Evolutionary conservation across 2,329 filamentous ascomycete genomes (phyloP), one percentile per base, ranked within the genome.

Genomic region (Nothopassalora personata): DNA sequence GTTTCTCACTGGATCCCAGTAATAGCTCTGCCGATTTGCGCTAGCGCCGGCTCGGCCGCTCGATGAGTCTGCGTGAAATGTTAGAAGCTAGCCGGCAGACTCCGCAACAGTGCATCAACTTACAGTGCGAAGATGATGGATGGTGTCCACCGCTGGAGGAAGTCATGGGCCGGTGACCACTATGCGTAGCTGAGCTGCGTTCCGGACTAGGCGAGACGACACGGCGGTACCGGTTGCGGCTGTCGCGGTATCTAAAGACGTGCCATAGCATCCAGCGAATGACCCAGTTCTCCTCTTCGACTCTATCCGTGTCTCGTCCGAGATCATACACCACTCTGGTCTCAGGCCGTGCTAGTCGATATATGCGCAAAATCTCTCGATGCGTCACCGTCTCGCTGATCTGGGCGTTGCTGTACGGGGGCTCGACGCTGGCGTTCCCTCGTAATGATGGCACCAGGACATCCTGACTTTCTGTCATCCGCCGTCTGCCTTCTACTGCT

Each of bases 211-310:
- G 66, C 9, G 66, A 67, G 19, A 62, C 59, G 52, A 66, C 58
- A 23, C 64, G 62, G n/a, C 66, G 64, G 47, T 66, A 68, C 19
- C 66, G 63, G 58, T 77, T 76, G 54, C 78, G 74, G 61, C 76
- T 74, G 63, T 76, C 74, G 27, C 73, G 68, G 61, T 77, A 79
- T n/a, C 79, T 75, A 61, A 80, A 80, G 59, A 78, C 77, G 64
- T 80, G 79, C 78, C 78, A 81, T 5, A 81, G 71, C 63, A 77
- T 76, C 79, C 79, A 81, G n/a, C 75, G 71, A 31, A 79, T 79
- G 39, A 80, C 75, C 79, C 79, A 80, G 57, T 80, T 81, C 62
- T 77, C 75, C 62, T 79, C 75, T 47, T 74, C 74, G 9, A 74
- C 71, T 9, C 71, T 72, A 53, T 74, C 74, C 18, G 65, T 68